Evolutionary conservation across 495 filamentous ascomycete genomes (phyloP).

Genomic region (Penicillium paradoxum): DNA sequence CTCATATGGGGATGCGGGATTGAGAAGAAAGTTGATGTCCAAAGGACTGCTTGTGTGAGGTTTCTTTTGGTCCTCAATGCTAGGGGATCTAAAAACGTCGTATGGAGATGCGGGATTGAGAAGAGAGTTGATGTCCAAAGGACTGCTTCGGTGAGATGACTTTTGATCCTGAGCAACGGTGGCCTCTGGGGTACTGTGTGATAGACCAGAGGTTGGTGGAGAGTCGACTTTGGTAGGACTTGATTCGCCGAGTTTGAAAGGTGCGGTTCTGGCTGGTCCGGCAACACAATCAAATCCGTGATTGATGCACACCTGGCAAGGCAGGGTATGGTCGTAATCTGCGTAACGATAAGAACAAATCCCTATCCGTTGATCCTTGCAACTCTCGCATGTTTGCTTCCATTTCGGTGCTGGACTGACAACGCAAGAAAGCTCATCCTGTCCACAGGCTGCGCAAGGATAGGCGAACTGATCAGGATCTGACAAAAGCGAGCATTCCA

Average conservation of each 20-base stretch:
- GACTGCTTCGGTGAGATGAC: not conserved
- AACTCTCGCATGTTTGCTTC: constrained; percentile 2
- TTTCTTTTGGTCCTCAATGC: too few species aligned
- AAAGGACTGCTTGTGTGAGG: too few species aligned
- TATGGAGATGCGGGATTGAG: not conserved
- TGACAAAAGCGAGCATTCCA: not conserved
- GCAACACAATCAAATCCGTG: constrained; percentile 3
- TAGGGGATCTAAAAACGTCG: too few species aligned
- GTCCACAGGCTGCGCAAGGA: not conserved
- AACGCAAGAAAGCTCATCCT: not conserved
- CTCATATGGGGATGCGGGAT: too few species aligned
- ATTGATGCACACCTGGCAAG: not conserved
- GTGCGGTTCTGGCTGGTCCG: not conserved
- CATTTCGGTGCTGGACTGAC: not conserved
- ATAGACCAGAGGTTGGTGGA: not conserved
- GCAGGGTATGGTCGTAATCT: constrained; percentile 1
- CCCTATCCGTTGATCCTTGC: not conserved
- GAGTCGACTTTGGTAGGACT: not conserved
- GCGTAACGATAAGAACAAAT: not conserved
- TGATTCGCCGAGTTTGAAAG: not conserved
- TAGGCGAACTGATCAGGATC: not conserved
- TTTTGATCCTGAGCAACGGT: not conserved
- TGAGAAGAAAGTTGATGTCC: too few species aligned
- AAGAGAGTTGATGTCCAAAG: not conserved
- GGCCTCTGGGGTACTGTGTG: not conserved